These are phyloP conservation scores for Kurtzmaniella quercitrusa DNA, from an alignment of 1,139 yeast genomes.

Conservation along the genomic window DNA sequence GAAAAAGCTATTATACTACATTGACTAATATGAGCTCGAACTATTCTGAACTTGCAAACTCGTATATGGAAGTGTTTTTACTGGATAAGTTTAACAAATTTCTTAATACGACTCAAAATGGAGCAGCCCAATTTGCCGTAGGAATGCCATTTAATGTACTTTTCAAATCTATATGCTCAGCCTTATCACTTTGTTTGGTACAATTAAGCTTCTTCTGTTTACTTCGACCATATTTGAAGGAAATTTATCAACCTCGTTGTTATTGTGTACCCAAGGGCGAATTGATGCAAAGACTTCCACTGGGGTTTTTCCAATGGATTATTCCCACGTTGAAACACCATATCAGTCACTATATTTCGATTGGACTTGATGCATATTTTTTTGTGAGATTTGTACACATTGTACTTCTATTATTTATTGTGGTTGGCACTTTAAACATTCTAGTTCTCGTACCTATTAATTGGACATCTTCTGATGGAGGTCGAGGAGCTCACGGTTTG, in stretches of 20 bases:
- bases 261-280: conserved; percentile 38
- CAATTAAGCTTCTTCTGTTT: conserved; percentile 53
- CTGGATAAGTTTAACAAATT: conserved; percentile 32
- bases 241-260: conserved; percentile 56
- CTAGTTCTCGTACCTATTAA: conserved; percentile 58
- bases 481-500: conserved; percentile 36
- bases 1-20: not conserved
- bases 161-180: conserved; percentile 46
- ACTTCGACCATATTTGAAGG: conserved; percentile 42
- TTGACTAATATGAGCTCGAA: conserved; percentile 11
- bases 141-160: conserved; percentile 39
- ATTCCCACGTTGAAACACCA: conserved; percentile 35
- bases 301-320: conserved; percentile 48
- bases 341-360: conserved; percentile 38
- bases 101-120: conserved; percentile 55
- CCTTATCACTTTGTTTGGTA: conserved; percentile 46
- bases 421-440: conserved; percentile 48
- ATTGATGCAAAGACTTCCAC: conserved; percentile 33
- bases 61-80: conserved; percentile 26
- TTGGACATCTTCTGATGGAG: conserved; percentile 35
- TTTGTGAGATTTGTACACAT: conserved; percentile 53
- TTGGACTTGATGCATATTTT: conserved; percentile 66
- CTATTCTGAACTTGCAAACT: conserved; percentile 21
- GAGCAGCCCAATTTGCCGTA: conserved; percentile 44
- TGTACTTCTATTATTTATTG: conserved; percentile 43